Evolutionary conservation across 2,329 filamentous ascomycete species (phyloP).

Genomic region (Aspergillus niger): DNA sequence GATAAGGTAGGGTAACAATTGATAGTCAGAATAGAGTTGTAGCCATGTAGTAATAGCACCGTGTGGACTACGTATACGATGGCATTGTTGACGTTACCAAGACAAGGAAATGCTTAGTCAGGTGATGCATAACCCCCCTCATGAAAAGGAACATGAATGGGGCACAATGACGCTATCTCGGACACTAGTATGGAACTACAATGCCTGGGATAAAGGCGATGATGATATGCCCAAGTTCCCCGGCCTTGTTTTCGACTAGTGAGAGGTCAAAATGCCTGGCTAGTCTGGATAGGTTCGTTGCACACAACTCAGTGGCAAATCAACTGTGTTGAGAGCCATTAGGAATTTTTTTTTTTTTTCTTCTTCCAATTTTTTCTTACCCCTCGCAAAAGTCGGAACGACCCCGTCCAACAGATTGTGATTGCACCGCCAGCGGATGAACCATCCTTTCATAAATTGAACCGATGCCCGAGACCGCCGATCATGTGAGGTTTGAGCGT

Average conservation of each 20-base stretch:
- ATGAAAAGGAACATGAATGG: not conserved
- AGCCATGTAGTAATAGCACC: not conserved
- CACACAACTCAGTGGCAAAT: slow-evolving; percentile 3
- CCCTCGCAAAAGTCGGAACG: not conserved
- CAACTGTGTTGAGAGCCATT: not conserved
- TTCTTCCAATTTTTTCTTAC: not conserved
- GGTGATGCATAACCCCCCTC: not conserved
- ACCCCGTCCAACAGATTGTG: slow-evolving; percentile 1
- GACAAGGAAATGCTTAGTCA: not conserved
- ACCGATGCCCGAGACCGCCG: slow-evolving; percentile 20
- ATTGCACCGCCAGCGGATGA: slow-evolving; percentile 11
- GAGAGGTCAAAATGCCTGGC: not conserved
- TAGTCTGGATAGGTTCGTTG: not conserved
- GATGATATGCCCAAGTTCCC: not conserved
- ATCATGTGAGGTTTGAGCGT: slow-evolving; percentile 28
- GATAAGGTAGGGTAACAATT: not conserved
- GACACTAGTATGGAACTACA: not conserved
- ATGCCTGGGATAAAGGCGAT: not conserved
- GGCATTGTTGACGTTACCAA: not conserved
- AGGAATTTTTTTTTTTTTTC: too few relatives aligned
- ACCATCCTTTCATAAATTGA: slow-evolving; percentile 18
- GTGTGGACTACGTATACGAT: not conserved
- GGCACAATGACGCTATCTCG: slow-evolving; percentile 1
- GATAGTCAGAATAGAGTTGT: not conserved
- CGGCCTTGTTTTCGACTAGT: not conserved